Conservation (phyloP, 257 asterid genomes). For the Solanum habrochaites region DNA sequence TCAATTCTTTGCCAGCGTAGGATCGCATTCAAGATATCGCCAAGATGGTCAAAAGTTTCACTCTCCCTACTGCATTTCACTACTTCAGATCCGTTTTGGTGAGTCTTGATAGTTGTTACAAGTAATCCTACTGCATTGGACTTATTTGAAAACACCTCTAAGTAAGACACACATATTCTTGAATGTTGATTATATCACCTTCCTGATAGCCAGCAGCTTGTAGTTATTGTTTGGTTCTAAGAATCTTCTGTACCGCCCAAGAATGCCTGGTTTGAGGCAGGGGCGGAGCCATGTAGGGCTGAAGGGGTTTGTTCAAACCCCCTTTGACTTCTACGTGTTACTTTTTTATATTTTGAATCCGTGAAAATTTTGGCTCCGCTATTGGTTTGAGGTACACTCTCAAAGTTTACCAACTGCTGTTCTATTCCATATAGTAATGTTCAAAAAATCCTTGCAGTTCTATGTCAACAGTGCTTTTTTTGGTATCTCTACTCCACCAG, state of each 20-base stretch:
- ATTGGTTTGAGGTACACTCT: not conserved
- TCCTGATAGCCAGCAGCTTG: not conserved
- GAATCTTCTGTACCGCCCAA: not conserved
- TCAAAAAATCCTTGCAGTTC: not conserved
- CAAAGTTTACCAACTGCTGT: not conserved
- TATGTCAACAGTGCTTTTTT: not conserved
- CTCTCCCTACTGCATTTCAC: not conserved
- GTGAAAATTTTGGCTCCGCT: not conserved
- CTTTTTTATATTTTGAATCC: not conserved
- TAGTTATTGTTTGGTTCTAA: not conserved
- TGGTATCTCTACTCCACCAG: not conserved
- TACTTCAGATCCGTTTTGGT: not conserved
- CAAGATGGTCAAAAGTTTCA: not conserved
- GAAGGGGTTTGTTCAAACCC: not conserved
- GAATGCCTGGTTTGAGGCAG: not conserved
- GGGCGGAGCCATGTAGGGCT: not conserved
- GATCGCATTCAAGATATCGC: not conserved
- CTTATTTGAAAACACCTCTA: not conserved
- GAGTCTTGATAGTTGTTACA: not conserved
- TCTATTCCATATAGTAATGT: not conserved
- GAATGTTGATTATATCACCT: not conserved
- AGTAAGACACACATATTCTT: not conserved
- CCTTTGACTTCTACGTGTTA: not conserved
- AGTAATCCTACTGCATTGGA: not conserved
- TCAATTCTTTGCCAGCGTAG: not conserved